These are phyloP conservation scores for Hordeum vulgare DNA, from an alignment of 176 grass and related monocot genomes.

Conservation along the genomic window MorexV3_pseudomolecules_assembly NC_058523.1:511227975-511228474, in stretches of 20 bases:
- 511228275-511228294: background rate
- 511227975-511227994: background rate
- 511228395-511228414: conserved; percentile 16
- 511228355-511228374: background rate
- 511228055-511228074: background rate
- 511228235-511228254: background rate
- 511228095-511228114: background rate
- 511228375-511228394: background rate
- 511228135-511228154: background rate
- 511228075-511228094: background rate
- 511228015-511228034: background rate
- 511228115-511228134: background rate
- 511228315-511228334: background rate
- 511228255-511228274: background rate
- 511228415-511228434: conserved; percentile 35
- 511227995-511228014: background rate
- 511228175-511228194: conserved; percentile 1
- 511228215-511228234: background rate
- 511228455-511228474: background rate
- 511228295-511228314: background rate
- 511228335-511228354: background rate
- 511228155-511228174: background rate
- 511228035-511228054: background rate
- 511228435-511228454: conserved; percentile 27
- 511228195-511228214: background rate